Evolutionary conservation across 192 early-diverging fungal genomes (phyloP), one percentile per base, ranked within the genome.

Genomic region (Podila epigama): DNA sequence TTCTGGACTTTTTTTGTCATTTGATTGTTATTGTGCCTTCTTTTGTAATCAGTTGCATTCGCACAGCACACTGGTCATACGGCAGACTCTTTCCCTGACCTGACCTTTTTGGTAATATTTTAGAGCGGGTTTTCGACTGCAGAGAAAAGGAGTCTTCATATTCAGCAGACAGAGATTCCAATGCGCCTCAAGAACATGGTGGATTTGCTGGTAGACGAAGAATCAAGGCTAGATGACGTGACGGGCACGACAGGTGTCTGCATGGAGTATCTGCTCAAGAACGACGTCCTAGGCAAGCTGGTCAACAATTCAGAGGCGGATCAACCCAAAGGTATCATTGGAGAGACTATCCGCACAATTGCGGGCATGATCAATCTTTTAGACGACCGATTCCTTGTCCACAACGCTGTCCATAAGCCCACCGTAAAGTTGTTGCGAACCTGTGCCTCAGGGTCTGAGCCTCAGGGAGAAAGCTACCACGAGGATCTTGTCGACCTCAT

Each of bases 251-350:
- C 92, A 0, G 95, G 93, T 29, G 88, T 92, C 1, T 96, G 95
- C 78, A 95, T 95, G 84, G 96, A 97, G 70, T 88, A 92, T 39
- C 92, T 96, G 60, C 83, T 98, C 65, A 92, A 89, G 50, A 94
- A 93, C 64, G 87, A 88, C 60, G 84, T 98, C 32, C 79, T 98
- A n/a, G 85, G 85, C 16, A 83, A 91, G 53, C 84, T 98, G 44
- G 94, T 97, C 40, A 81, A 84, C 40, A 84, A 94, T 51, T 89
- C 93, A 8, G 91, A 93, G 63, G 68, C 67, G 1, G 96, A 98
- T 77, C 81, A 85, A 56, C 96, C 96, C 16, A 60, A 81, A 7
- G 95, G 94, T 37, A 90, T 94, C 59, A 85, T 94, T 59, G 88
- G 90, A 29, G 90, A 92, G 62, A 87, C 92, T 22, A 92, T 95